A percentile compares a stretch with the other conserved stretches of the same genome.
phyloP scores from a whole-genome alignment of 352 stramenopile species.

The Phytophthora cryptogea region DNA sequence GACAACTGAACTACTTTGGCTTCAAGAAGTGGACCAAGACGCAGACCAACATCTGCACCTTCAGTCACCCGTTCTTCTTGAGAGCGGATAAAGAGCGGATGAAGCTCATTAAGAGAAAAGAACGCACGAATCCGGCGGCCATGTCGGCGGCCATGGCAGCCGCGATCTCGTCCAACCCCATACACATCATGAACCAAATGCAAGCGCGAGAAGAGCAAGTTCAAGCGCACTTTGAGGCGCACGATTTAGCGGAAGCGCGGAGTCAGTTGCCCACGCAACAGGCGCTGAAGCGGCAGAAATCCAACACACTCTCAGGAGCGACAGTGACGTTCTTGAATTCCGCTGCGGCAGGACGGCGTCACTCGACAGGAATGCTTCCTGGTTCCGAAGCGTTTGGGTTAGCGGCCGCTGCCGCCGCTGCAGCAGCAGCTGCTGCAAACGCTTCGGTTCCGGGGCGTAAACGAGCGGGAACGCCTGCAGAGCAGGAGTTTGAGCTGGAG shows the following conservation, averaged over 20 bases:
- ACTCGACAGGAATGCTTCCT: constrained; percentile 54
- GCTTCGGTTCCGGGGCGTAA: constrained; percentile 15
- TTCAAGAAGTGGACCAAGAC: constrained; percentile 88
- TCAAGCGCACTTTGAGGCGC: constrained; percentile 25
- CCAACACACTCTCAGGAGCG: constrained; percentile 32
- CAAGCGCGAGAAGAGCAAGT: constrained; percentile 10
- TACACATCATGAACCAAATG: constrained; percentile 20
- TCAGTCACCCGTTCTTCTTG: constrained; percentile 73
- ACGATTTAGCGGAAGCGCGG: constrained; percentile 21
- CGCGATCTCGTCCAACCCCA: constrained; percentile 22
- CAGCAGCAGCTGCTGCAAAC: constrained; percentile 16
- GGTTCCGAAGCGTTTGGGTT: constrained; percentile 38
- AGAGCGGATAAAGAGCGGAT: constrained; percentile 64
- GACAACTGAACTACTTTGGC: constrained; percentile 82
- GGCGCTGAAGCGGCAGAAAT: constrained; percentile 46
- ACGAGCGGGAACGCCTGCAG: constrained; percentile 28
- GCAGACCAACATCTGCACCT: constrained; percentile 76
- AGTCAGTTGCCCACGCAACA: constrained; percentile 36
- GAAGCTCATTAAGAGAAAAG: constrained; percentile 80
- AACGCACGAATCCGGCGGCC: constrained; percentile 32
- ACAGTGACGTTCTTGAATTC: constrained; percentile 40
- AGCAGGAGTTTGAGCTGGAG: constrained; percentile 42
- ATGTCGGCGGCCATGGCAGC: constrained; percentile 21
- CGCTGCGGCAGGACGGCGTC: constrained; percentile 37
- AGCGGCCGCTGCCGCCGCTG: constrained; percentile 31